These are phyloP conservation scores for Heritiera littoralis DNA, from an alignment of 345 rosid species.

Conservation along the genomic window DNA sequence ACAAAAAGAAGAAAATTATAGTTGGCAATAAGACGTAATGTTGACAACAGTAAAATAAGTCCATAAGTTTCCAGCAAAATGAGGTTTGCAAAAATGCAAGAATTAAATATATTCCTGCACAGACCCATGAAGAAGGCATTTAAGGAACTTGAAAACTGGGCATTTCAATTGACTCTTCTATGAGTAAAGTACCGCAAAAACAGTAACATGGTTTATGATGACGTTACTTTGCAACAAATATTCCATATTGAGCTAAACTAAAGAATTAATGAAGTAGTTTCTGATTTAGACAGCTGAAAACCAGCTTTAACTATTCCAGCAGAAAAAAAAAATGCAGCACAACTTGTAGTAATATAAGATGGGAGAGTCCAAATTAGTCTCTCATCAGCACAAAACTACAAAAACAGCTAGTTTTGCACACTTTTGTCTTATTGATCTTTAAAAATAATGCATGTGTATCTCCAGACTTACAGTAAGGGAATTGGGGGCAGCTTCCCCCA, in stretches of 20 bases:
- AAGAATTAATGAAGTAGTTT: neutral
- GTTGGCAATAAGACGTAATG: neutral
- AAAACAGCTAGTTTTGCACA: too few relatives aligned
- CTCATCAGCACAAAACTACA: too few relatives aligned
- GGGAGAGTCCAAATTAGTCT: neutral
- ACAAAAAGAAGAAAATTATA: too few relatives aligned
- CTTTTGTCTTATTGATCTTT: neutral
- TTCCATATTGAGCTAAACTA: neutral
- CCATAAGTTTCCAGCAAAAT: neutral
- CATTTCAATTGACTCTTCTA: neutral
- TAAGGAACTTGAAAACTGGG: neutral
- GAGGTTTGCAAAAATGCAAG: neutral
- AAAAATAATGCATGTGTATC: neutral
- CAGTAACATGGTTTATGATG: neutral
- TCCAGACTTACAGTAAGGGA: neutral
- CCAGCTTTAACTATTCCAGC: neutral
- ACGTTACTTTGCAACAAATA: neutral
- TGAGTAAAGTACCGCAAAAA: neutral
- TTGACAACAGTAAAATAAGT: neutral
- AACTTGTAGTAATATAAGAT: neutral
- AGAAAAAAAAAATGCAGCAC: too few relatives aligned
- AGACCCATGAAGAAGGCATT: neutral
- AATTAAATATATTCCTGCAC: neutral
- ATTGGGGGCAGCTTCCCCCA: neutral
- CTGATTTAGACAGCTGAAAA: neutral